phyloP scores from a whole-genome alignment of 2,329 filamentous ascomycete species.

The Aspergillus novofumigatus region DNA sequence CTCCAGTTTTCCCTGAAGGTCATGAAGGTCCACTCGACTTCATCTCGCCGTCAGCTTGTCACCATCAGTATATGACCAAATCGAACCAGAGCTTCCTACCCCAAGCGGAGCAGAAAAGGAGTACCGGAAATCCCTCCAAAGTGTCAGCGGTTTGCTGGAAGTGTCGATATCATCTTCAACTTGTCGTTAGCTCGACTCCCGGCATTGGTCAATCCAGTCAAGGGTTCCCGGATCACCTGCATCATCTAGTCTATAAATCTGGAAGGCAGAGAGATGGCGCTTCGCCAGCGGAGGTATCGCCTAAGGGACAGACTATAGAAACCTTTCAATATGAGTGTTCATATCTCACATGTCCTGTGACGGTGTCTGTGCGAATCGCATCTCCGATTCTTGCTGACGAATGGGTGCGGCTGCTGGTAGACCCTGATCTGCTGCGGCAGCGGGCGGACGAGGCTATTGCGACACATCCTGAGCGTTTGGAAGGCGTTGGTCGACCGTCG shows the following conservation, averaged over 20 bases:
- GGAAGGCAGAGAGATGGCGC: slow-evolving; percentile 26
- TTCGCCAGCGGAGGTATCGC: slow-evolving; percentile 18
- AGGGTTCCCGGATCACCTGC: slow-evolving; percentile 50
- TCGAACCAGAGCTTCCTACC: slow-evolving; percentile 50
- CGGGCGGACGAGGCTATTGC: slow-evolving; percentile 52
- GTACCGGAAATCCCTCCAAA: slow-evolving; percentile 48
- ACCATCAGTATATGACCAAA: slow-evolving; percentile 58
- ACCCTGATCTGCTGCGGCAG: slow-evolving; percentile 48
- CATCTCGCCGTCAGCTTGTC: slow-evolving; percentile 48
- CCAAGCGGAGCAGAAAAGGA: slow-evolving; percentile 34
- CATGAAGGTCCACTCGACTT: slow-evolving; percentile 32
- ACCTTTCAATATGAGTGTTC: slow-evolving; percentile 57
- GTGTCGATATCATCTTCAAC: slow-evolving; percentile 60
- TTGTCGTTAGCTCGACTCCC: slow-evolving; percentile 52
- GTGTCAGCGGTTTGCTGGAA: slow-evolving; percentile 58
- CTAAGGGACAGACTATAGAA: slow-evolving; percentile 38
- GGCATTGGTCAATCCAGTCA: slow-evolving; percentile 43
- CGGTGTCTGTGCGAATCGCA: slow-evolving; percentile 50
- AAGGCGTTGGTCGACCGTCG: slow-evolving; percentile 48
- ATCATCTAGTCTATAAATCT: slow-evolving; percentile 54
- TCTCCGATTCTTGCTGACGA: slow-evolving; percentile 49
- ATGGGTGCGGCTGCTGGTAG: slow-evolving; percentile 50
- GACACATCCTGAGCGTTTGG: slow-evolving; percentile 50
- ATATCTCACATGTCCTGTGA: slow-evolving; percentile 51
- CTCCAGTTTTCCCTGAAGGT: slow-evolving; percentile 46